Evolutionary conservation across 192 early-diverging fungal genomes (phyloP).

Genomic region (Cladochytrium replicatum): DNA sequence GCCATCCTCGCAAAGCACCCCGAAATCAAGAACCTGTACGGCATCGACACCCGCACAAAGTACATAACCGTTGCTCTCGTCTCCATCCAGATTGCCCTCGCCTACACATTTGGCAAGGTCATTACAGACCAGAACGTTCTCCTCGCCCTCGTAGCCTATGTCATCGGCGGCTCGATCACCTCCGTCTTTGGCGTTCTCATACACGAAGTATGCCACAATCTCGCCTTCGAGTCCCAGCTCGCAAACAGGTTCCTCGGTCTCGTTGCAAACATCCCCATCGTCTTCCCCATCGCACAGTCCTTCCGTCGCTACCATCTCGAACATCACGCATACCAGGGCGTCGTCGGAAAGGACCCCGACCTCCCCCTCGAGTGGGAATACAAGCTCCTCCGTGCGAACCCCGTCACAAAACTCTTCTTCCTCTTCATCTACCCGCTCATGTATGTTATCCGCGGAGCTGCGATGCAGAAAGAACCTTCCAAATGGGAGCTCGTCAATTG

Average conservation of each 20-base stretch:
- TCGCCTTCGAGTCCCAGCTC: conserved; percentile 61
- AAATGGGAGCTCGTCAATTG: conserved; percentile 74
- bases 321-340: conserved; percentile 96
- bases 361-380: conserved; percentile 83
- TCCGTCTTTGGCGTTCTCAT: conserved; percentile 74
- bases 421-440: conserved; percentile 73
- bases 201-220: conserved; percentile 86
- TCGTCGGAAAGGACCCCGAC: conserved; percentile 86
- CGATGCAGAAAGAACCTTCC: conserved; percentile 54
- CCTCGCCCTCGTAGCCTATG: conserved; percentile 57
- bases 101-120: conserved; percentile 66
- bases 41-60: conserved; percentile 69
- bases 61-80: conserved; percentile 59
- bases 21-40: conserved; percentile 77
- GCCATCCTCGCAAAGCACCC: conserved; percentile 82
- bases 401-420: conserved; percentile 14
- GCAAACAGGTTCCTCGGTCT: conserved; percentile 75
- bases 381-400: conserved; percentile 40
- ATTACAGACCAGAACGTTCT: conserved; percentile 53
- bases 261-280: conserved; percentile 78
- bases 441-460: conserved; percentile 70
- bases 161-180: conserved; percentile 75
- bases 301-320: conserved; percentile 67
- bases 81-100: conserved; percentile 59
- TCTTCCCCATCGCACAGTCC: conserved; percentile 34